Percentiles rank a stretch among this genome's conserved stretches.
phyloP scores from a whole-genome alignment of 192 early-diverging fungal genomes.

The Rhizophagus sp. region DNA sequence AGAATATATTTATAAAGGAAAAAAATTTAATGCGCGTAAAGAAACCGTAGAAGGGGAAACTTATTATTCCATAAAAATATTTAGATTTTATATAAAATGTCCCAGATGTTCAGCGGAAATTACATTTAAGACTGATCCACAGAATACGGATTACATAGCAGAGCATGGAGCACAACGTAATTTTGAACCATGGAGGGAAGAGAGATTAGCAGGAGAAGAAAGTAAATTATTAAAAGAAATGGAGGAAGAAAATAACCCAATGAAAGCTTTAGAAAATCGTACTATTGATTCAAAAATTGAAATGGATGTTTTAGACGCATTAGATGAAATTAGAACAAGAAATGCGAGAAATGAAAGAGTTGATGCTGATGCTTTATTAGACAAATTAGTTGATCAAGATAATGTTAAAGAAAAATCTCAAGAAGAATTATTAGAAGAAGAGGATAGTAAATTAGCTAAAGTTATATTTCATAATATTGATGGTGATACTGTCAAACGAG shows the following conservation, averaged over 20 bases:
- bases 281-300: conserved; percentile 93
- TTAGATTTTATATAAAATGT: conserved; percentile 82
- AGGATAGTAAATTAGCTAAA: conserved; percentile 64
- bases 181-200: conserved; percentile 92
- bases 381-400: conserved; percentile 49
- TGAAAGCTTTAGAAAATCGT: conserved; percentile 92
- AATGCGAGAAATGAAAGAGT: conserved; percentile 86
- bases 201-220: conserved; percentile 58
- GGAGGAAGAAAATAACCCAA: conserved; percentile 91
- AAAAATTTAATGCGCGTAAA: conserved; percentile 98
- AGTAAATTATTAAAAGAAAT: conserved; percentile 59
- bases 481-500: conserved; percentile 64
- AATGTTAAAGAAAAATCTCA: conserved; percentile 32
- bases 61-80: conserved; percentile 76
- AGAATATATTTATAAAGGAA: conserved; percentile 96
- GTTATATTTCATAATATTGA: conserved; percentile 64
- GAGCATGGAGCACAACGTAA: conserved; percentile 92
- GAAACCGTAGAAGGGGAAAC: conserved; percentile 76
- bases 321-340: conserved; percentile 90
- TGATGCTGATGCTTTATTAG: conserved; percentile 64
- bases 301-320: conserved; percentile 96
- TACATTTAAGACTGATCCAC: conserved; percentile 97
- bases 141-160: conserved; percentile 92
- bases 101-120: conserved; percentile 96
- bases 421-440: conserved; percentile 39